Base-by-base conservation (phyloP, 2,329 filamentous ascomycete genomes). In the Alternaria sp. region DNA sequence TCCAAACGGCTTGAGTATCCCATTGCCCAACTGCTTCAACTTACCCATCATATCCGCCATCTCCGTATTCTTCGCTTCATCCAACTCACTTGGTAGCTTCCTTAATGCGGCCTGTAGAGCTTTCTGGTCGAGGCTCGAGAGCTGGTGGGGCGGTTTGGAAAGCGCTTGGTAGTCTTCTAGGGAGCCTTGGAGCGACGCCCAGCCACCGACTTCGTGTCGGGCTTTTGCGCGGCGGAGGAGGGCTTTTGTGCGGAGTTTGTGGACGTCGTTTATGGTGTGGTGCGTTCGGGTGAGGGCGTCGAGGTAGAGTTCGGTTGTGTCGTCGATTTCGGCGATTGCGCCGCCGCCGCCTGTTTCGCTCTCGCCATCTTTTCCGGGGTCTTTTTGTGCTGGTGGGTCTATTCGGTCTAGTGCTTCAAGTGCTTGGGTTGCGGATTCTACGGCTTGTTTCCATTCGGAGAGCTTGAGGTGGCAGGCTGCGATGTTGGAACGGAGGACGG, bases 41-140 rank as follows among this genome's bases (percentile, higher is more conserved):
- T 98, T 97, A 17, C 91, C 92, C 93, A 97, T 97, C 93, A 98
- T 97, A 82, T 99, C 95, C 3, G 87, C 90, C 87, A 96, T 93
- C 81, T 99, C 96, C 70, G 86, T 87, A 75, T 97, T 91, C 81
- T 93, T 93, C 1, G 94, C 93, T 17, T 87, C 87, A 67, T 95
- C 92, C 53, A 93, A 86, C 65, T 86, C 85, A 1, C 86, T 83
- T 2, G 93, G 92, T 43, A 98, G 81, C 21, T 84, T 82, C 13
- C 84, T 80, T 62, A 96, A 83, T 70, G 93, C 90, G 26, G 83
- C 81, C 56, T 88, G 84, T 2, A 96, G 91, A 15, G 90, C 86
- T 72, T 86, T 89, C 75, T 83, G 83, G 73, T 97, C 94, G 9
- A 88, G 84, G 0, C 84, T 73, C 0, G 88, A 86, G 2, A 97